Conservation (phyloP, 345 rosid species). For the Moringa oleifera region DNA sequence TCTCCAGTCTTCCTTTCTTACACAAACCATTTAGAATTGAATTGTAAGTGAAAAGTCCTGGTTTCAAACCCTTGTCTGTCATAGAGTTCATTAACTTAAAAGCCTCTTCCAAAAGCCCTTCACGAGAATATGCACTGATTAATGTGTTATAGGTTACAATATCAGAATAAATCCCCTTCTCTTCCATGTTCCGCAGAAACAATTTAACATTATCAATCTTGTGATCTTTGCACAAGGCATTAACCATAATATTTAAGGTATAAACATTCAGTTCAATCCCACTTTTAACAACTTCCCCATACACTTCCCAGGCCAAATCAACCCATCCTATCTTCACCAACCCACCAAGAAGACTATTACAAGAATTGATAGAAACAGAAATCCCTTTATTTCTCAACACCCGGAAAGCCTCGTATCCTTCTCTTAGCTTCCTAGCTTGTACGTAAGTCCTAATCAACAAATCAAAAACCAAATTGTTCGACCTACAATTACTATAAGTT, state of each 20-base stretch:
- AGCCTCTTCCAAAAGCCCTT: conserved; percentile 58
- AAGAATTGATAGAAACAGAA: conserved; percentile 47
- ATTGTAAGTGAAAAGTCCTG: conserved; percentile 59
- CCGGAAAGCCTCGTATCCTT: conserved; percentile 45
- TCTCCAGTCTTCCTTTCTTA: conserved; percentile 38
- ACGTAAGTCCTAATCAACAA: conserved; percentile 70
- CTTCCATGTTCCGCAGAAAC: conserved; percentile 46
- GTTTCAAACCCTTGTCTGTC: conserved; percentile 59
- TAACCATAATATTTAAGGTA: conserved; percentile 76
- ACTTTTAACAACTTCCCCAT: conserved; percentile 27
- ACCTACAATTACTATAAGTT: conserved; percentile 23
- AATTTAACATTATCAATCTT: conserved; percentile 37
- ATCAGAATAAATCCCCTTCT: conserved; percentile 56
- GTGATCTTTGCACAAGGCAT: conserved; percentile 75
- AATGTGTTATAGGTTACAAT: conserved; percentile 67
- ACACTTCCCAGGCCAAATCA: conserved; percentile 59
- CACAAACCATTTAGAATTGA: conserved; percentile 60
- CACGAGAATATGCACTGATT: conserved; percentile 55
- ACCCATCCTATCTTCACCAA: conserved; percentile 63
- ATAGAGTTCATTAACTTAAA: conserved; percentile 51
- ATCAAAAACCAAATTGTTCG: conserved; percentile 47
- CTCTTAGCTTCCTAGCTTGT: conserved; percentile 73
- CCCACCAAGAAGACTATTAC: conserved; percentile 68
- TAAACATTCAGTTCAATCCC: conserved; percentile 38
- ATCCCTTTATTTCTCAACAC: conserved; percentile 35